Base-by-base conservation (phyloP, 768 basidiomycete genomes). In the Psilocybe tampanensis region DNA sequence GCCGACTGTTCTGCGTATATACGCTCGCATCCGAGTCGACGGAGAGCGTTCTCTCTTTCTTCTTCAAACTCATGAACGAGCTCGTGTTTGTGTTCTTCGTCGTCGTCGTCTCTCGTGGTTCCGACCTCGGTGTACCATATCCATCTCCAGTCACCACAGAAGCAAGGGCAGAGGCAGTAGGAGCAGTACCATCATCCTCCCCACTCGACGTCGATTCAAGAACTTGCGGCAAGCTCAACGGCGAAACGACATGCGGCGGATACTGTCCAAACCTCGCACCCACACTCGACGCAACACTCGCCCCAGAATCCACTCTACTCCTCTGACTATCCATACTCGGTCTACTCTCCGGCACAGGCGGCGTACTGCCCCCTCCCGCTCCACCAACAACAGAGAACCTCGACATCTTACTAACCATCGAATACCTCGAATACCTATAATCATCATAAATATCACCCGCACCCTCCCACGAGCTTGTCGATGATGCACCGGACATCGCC, bases 381-480 rank as follows among this genome's bases (percentile, higher is more conserved):
- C 36, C 19, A 9, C 36, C 39, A 24, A 24, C 44, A 33, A 23
- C 34, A 32, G 60, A 67, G 44, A 63, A 62, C 18, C 72, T 66
- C 0, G 74, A 77, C 21, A 68, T 34, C 61, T 73, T 76, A 36
- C 76, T 76, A 21, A 67, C 76, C 54, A 83, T 73, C 0, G 86
- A 89, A 51, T 77, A 79, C 5, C 85, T 74, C 18, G 88, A 89
- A 60, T 90, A 90, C 21, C 87, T 80, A 66, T 92, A 92, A 58
- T 90, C 83, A 68, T 92, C 90, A 60, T 92, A 92, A 49, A 92
- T 90, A 61, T 90, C 88, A 1, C 78, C 79, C 8, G 81, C 84
- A 21, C 83, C 84, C 52, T 90, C 89, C 83, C 88, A 90, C 1
- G 72, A 73, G 5, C 66, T 61, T 0, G 63, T 67, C 13, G 67